A percentile compares a stretch with the other conserved stretches of the same genome.
phyloP scores from a whole-genome alignment of 2,329 filamentous ascomycete genomes.

The Sporothrix inflata region DNA sequence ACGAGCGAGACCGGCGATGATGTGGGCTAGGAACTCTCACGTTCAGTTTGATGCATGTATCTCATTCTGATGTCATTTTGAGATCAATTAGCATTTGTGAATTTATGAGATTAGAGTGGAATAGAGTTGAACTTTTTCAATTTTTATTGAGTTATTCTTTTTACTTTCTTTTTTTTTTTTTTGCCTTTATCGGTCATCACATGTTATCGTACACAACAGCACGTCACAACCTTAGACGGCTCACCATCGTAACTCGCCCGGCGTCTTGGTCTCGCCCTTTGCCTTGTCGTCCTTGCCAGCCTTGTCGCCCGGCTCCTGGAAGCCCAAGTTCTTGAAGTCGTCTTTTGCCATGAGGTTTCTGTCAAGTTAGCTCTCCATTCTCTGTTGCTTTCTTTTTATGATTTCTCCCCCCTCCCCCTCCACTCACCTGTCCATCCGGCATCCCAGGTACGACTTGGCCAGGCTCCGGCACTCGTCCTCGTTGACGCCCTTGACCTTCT shows the following conservation, averaged over 20 bases:
- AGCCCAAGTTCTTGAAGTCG: conserved; percentile 91
- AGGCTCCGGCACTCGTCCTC: conserved; percentile 81
- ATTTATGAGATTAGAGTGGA: neutral
- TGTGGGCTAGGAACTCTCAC: neutral
- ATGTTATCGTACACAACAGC: neutral
- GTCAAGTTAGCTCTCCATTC: neutral
- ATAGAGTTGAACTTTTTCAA: conserved; percentile 6
- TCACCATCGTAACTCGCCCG: conserved; percentile 44
- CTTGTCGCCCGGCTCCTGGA: conserved; percentile 53
- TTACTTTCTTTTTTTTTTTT: neutral
- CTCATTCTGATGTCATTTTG: neutral
- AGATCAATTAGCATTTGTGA: neutral
- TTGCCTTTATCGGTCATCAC: neutral
- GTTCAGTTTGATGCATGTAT: no score
- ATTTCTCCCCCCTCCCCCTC: conserved; percentile 47
- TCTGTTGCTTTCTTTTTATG: no score
- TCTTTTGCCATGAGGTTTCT: conserved; percentile 96
- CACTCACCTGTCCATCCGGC: conserved; percentile 85
- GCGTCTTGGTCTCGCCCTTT: conserved; percentile 34
- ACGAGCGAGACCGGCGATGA: conserved; percentile 3
- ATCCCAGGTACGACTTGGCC: conserved; percentile 86
- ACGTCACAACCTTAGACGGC: neutral
- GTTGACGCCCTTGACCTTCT: conserved; percentile 80
- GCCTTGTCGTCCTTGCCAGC: conserved; percentile 34
- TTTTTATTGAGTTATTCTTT: neutral